Conservation (phyloP, 257 asterid genomes). For the Solanum tacnaense region DNA sequence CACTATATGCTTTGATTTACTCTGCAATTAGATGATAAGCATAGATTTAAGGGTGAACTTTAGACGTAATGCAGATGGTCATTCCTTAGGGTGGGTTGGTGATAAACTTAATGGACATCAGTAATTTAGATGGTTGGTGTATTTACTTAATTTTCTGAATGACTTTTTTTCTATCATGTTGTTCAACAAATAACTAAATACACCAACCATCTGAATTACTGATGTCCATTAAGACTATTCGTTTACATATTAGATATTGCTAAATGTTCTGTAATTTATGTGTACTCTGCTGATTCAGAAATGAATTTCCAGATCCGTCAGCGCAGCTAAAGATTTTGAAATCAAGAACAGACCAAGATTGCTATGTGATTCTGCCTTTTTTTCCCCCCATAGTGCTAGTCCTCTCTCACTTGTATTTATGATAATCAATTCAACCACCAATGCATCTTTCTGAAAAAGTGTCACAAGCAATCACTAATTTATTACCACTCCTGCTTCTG, state of each 20-base stretch:
- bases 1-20: background rate
- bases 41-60: background rate
- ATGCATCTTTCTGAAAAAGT: background rate
- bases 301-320: background rate
- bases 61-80: background rate
- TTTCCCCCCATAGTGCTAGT: background rate
- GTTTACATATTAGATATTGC: background rate
- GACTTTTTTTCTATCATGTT: background rate
- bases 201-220: background rate
- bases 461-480: background rate
- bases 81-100: background rate
- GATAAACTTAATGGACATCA: background rate
- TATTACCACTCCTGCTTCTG: background rate
- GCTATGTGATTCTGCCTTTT: background rate
- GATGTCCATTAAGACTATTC: background rate
- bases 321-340: background rate
- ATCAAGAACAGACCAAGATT: background rate
- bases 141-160: background rate
- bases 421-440: background rate
- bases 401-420: background rate
- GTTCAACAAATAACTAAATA: background rate
- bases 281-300: background rate
- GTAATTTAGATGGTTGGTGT: background rate
- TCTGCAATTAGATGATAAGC: background rate
- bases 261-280: background rate